Evolutionary conservation across 2,329 filamentous ascomycete species (phyloP).

Genomic region (Botrytis sinoallii): DNA sequence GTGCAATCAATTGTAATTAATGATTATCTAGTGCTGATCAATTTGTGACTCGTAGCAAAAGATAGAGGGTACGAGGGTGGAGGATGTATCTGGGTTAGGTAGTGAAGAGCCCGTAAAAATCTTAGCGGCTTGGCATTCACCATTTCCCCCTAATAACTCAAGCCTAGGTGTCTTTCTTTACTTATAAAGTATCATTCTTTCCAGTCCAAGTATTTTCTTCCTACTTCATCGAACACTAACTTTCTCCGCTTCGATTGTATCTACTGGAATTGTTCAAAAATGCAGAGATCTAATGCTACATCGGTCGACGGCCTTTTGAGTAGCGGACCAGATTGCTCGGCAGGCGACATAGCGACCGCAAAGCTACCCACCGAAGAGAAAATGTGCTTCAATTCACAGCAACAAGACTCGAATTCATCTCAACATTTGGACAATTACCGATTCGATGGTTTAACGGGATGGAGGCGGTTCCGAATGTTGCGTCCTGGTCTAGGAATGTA

Average conservation of each 20-base stretch:
- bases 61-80: neutral
- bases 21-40: neutral
- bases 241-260: neutral
- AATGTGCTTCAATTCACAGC: neutral
- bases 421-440: neutral
- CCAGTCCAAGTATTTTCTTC: neutral
- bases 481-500: neutral
- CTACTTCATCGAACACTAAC: neutral
- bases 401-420: neutral
- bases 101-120: neutral
- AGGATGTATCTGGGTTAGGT: neutral
- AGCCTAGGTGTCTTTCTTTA: neutral
- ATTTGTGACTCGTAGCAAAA: neutral
- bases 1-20: neutral
- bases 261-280: neutral
- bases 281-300: neutral
- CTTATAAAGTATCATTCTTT: neutral
- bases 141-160: neutral
- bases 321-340: neutral
- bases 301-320: neutral
- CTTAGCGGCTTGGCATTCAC: neutral
- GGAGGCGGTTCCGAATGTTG: neutral
- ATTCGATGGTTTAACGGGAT: neutral
- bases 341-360: neutral
- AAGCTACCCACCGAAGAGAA: neutral